A percentile compares a stretch with the other conserved stretches of the same genome.
These are phyloP conservation scores for Elsinoe ampelina DNA, from an alignment of 2,329 filamentous ascomycete genomes.

Conservation along the genomic window DNA sequence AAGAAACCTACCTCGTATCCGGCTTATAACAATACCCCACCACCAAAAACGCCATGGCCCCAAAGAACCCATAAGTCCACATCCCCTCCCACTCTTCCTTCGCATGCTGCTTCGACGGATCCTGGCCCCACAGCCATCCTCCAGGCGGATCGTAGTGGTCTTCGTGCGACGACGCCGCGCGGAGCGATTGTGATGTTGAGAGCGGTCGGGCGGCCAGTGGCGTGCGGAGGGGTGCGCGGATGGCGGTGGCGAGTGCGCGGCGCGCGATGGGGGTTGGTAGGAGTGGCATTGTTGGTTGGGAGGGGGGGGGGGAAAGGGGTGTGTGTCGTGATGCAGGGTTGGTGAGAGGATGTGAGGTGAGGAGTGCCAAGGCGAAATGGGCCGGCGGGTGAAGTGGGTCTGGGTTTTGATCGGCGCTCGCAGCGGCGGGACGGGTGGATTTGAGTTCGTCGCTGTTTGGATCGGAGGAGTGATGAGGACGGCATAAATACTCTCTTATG, in stretches of 20 bases:
- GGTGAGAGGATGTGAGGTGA: constrained; percentile 1
- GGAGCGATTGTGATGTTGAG: constrained; percentile 24
- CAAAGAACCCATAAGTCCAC: constrained; percentile 77
- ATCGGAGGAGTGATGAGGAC: too few relatives aligned
- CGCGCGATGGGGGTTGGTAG: background rate
- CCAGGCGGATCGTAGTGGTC: constrained; percentile 79
- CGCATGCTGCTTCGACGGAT: constrained; percentile 90
- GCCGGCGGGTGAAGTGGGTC: constrained; percentile 2
- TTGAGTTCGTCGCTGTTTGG: too few relatives aligned
- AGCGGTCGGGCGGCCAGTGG: constrained; percentile 20
- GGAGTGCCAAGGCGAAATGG: background rate
- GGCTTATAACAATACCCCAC: constrained; percentile 93
- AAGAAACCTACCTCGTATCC: constrained; percentile 79
- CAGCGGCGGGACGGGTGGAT: background rate
- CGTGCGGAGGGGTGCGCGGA: background rate
- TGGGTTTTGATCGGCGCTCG: background rate
- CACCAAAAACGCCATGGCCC: constrained; percentile 61
- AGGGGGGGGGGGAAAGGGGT: background rate
- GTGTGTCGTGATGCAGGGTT: background rate
- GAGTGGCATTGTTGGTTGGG: background rate
- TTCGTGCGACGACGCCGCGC: constrained; percentile 55
- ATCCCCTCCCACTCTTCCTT: constrained; percentile 93
- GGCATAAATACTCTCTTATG: too few relatives aligned
- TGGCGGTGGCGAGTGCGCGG: background rate
- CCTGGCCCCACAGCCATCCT: constrained; percentile 89